Evolutionary conservation across 495 filamentous ascomycete genomes (phyloP).

Genomic region (Tetracladium setigerum): DNA sequence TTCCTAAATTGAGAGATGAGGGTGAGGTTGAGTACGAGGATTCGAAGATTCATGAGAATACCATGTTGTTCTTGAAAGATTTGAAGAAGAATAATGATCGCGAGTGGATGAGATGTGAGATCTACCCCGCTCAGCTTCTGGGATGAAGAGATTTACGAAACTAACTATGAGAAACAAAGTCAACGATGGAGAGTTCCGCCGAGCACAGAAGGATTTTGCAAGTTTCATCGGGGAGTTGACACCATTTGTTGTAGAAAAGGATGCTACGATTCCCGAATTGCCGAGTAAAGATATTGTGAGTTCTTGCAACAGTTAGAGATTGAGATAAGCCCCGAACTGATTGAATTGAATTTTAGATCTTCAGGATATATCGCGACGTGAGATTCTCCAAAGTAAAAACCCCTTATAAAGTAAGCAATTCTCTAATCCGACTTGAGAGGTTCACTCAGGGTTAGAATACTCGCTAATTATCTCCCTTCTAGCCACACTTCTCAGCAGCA

Average conservation of each 20-base stretch:
- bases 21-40: slow-evolving; percentile 61
- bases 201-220: slow-evolving; percentile 70
- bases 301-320: neutral
- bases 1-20: slow-evolving; percentile 60
- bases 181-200: slow-evolving; percentile 69
- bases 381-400: slow-evolving; percentile 72
- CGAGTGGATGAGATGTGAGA: slow-evolving; percentile 70
- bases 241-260: slow-evolving; percentile 57
- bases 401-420: slow-evolving; percentile 67
- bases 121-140: neutral
- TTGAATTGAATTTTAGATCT: slow-evolving; percentile 35
- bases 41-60: slow-evolving; percentile 71
- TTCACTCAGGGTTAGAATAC: neutral
- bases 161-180: slow-evolving; percentile 31
- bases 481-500: slow-evolving; percentile 74
- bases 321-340: neutral
- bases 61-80: slow-evolving; percentile 67
- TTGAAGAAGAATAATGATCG: slow-evolving; percentile 72
- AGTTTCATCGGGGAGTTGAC: slow-evolving; percentile 64
- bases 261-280: slow-evolving; percentile 75
- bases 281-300: slow-evolving; percentile 65
- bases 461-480: slow-evolving; percentile 1
- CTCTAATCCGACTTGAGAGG: too few relatives aligned
- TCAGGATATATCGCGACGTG: slow-evolving; percentile 79
- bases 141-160: neutral